These are phyloP conservation scores for Moesziomyces globuligerus DNA, from an alignment of 1,284 basidiomycete genomes.

Conservation along the genomic window DNA sequence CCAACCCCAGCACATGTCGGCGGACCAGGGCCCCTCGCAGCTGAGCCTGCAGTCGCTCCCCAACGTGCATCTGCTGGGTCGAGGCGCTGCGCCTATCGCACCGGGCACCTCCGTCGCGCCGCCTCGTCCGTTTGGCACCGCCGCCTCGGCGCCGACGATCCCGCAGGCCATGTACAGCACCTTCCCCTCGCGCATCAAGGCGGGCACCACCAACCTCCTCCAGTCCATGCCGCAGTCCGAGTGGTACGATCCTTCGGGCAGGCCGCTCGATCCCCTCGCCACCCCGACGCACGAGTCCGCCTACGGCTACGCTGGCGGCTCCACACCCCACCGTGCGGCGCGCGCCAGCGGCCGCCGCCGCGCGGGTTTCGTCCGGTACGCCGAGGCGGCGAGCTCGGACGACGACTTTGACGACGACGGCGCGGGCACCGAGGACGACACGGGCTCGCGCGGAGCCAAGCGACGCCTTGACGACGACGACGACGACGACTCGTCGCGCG, in stretches of 20 bases:
- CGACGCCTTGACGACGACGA: slow-evolving; percentile 45
- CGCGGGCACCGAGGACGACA: slow-evolving; percentile 42
- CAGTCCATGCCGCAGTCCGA: slow-evolving; percentile 76
- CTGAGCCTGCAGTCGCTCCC: slow-evolving; percentile 23
- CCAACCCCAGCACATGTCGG: neutral
- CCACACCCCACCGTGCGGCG: slow-evolving; percentile 27
- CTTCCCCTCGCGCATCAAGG: slow-evolving; percentile 90
- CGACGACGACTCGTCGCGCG: slow-evolving; percentile 66
- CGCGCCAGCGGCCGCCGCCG: slow-evolving; percentile 31
- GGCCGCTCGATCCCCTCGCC: slow-evolving; percentile 35
- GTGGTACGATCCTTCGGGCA: slow-evolving; percentile 36
- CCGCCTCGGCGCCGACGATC: slow-evolving; percentile 26
- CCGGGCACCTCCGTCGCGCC: slow-evolving; percentile 34
- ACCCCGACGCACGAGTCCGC: slow-evolving; percentile 23
- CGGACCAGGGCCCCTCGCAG: slow-evolving; percentile 8
- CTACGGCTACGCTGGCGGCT: slow-evolving; percentile 3
- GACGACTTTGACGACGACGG: slow-evolving; percentile 52
- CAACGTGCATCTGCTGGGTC: slow-evolving; percentile 18
- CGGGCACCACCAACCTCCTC: slow-evolving; percentile 86
- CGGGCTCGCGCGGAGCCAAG: slow-evolving; percentile 40
- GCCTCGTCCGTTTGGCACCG: slow-evolving; percentile 29
- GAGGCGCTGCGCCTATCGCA: slow-evolving; percentile 26
- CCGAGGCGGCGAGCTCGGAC: slow-evolving; percentile 53
- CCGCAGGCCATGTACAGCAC: slow-evolving; percentile 82
- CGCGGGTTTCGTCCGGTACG: slow-evolving; percentile 50